phyloP scores from a whole-genome alignment of 202 grass and related monocot genomes.

The Schoenoplectus triqueter region DNA sequence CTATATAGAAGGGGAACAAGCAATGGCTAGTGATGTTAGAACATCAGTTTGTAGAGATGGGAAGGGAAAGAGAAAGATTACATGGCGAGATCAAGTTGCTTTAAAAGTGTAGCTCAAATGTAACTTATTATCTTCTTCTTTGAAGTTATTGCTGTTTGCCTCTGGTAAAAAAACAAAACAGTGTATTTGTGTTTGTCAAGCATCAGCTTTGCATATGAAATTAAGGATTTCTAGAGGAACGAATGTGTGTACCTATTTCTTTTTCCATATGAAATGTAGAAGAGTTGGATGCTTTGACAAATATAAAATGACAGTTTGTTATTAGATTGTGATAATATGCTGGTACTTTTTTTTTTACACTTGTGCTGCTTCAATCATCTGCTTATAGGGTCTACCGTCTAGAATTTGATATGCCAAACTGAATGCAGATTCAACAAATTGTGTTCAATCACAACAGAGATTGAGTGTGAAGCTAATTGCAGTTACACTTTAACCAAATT shows the following conservation, averaged over 20 bases:
- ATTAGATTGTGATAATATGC: background rate
- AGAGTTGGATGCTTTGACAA: background rate
- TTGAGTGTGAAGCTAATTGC: background rate
- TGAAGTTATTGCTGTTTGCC: constrained; percentile 30
- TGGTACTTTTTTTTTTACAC: background rate
- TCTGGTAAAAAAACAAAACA: constrained; percentile 14
- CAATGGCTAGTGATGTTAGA: constrained; percentile 45
- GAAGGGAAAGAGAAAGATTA: constrained; percentile 79
- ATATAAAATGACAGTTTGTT: constrained; percentile 12
- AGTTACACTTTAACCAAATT: background rate
- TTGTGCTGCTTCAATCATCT: background rate
- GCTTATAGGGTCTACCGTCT: background rate
- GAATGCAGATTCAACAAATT: background rate
- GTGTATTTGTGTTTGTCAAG: constrained; percentile 19
- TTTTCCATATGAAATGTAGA: constrained; percentile 16
- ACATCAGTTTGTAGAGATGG: constrained; percentile 52
- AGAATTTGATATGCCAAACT: background rate
- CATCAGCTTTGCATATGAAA: constrained; percentile 13
- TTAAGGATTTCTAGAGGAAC: constrained; percentile 28
- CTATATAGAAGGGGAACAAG: constrained; percentile 41
- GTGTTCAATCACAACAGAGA: background rate
- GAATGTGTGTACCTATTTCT: background rate
- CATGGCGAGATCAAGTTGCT: constrained; percentile 83
- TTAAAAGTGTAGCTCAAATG: constrained; percentile 67
- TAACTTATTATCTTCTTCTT: constrained; percentile 29